Evolutionary conservation across 1,284 basidiomycete species (phyloP).

Genomic region (Flammula alnicola): DNA sequence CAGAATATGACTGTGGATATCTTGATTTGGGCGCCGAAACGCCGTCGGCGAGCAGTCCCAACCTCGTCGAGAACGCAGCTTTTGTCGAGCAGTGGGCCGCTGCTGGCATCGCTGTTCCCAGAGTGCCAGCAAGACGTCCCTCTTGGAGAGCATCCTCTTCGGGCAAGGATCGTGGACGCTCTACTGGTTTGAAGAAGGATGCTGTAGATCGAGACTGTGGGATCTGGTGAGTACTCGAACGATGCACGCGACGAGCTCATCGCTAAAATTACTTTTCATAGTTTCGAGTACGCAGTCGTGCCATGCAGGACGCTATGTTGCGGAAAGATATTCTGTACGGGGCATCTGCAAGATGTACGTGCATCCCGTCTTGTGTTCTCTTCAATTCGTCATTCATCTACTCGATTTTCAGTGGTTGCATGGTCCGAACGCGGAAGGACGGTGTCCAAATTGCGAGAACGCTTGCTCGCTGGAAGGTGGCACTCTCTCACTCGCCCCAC

Average conservation of each 20-base stretch:
- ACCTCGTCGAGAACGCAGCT: conserved; percentile 19
- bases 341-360: conserved; percentile 41
- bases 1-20: conserved; percentile 28
- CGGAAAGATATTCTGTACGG: conserved; percentile 39
- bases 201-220: conserved; percentile 39
- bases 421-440: conserved; percentile 37
- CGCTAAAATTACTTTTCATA: conserved; percentile 21
- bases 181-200: conserved; percentile 15
- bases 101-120: conserved; percentile 21
- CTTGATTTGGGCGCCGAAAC: conserved; percentile 34
- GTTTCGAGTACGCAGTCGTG: conserved; percentile 40
- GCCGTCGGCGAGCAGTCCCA: conserved; percentile 22
- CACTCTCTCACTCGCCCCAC: conserved; percentile 34
- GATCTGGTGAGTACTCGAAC: conserved; percentile 35
- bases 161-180: conserved; percentile 19
- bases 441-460: conserved; percentile 39
- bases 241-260: background rate
- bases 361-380: conserved; percentile 1
- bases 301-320: conserved; percentile 41
- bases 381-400: conserved; percentile 1
- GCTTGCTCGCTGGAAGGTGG: conserved; percentile 33
- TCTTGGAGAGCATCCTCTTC: conserved; percentile 17
- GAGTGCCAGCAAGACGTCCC: conserved; percentile 15
- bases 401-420: conserved; percentile 37
- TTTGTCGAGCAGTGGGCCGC: conserved; percentile 27